Percentiles rank a stretch among this genome's conserved stretches.
These are phyloP conservation scores for Suhomyces wounanorum DNA, from an alignment of 1,139 yeast genomes.

Conservation along the genomic window DNA sequence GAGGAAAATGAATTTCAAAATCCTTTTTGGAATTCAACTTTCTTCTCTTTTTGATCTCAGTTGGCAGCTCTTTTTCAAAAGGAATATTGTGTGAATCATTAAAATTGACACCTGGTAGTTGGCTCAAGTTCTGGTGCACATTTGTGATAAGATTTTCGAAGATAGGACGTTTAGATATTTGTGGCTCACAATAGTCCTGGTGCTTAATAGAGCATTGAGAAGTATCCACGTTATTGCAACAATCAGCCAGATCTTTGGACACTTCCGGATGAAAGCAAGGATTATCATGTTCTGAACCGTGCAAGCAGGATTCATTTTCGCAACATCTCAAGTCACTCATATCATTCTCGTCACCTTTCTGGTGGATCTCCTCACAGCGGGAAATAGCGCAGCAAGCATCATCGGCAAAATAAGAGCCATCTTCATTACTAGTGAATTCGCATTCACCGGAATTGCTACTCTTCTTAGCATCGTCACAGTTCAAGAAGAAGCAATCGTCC, in stretches of 20 bases:
- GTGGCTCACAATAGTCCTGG: slow-evolving; percentile 31
- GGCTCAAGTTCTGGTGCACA: slow-evolving; percentile 29
- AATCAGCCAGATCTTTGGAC: slow-evolving; percentile 1
- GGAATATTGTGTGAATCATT: neutral
- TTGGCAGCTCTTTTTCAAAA: neutral
- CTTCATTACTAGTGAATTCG: slow-evolving; percentile 5
- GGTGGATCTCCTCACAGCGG: slow-evolving; percentile 16
- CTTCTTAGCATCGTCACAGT: slow-evolving; percentile 30
- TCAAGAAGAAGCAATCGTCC: slow-evolving; percentile 46
- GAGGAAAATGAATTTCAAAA: slow-evolving; percentile 38
- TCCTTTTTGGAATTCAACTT: slow-evolving; percentile 14
- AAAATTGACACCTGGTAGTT: neutral
- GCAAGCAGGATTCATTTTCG: slow-evolving; percentile 8
- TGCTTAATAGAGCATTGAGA: slow-evolving; percentile 2
- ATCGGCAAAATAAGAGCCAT: slow-evolving; percentile 1
- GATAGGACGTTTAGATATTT: slow-evolving; percentile 27
- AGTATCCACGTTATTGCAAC: slow-evolving; percentile 1
- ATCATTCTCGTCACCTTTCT: slow-evolving; percentile 10
- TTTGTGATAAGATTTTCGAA: slow-evolving; percentile 40
- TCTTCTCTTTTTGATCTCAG: slow-evolving; percentile 13
- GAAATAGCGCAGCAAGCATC: slow-evolving; percentile 23
- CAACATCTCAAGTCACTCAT: slow-evolving; percentile 5
- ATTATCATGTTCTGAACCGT: neutral
- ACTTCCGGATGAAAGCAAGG: neutral
- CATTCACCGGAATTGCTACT: neutral